Evolutionary conservation across 2,329 filamentous ascomycete species (phyloP).

Genomic region (Venturia aucupariae): DNA sequence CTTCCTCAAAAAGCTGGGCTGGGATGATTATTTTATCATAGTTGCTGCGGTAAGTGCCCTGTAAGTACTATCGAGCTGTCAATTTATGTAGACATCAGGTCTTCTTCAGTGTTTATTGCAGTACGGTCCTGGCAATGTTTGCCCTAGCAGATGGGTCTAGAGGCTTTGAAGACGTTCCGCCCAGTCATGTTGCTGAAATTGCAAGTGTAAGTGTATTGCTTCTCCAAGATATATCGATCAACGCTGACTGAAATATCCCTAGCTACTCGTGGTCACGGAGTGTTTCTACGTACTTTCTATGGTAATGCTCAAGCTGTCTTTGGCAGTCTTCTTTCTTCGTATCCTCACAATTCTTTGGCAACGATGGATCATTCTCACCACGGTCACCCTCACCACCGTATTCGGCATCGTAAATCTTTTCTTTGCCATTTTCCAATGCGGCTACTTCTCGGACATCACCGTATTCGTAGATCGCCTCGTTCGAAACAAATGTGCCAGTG

Average conservation of each 20-base stretch:
- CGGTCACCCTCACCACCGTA: slow-evolving; percentile 23
- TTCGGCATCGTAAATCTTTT: slow-evolving; percentile 25
- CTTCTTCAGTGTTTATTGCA: slow-evolving; percentile 21
- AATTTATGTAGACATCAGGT: slow-evolving; percentile 18
- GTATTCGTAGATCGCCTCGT: neutral
- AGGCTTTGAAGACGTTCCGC: neutral
- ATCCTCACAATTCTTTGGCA: slow-evolving; percentile 34
- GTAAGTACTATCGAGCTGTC: neutral
- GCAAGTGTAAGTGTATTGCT: neutral
- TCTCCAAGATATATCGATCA: neutral
- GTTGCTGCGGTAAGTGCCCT: slow-evolving; percentile 27
- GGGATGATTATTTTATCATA: slow-evolving; percentile 35
- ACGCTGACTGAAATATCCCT: neutral
- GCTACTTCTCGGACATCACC: slow-evolving; percentile 17
- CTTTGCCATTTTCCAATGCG: slow-evolving; percentile 25
- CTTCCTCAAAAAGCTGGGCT: slow-evolving; percentile 23
- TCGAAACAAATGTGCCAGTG: slow-evolving; percentile 8
- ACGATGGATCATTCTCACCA: slow-evolving; percentile 20
- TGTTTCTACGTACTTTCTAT: slow-evolving; percentile 31
- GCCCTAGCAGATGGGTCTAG: neutral
- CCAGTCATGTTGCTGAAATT: slow-evolving; percentile 9
- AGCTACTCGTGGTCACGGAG: slow-evolving; percentile 29
- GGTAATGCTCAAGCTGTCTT: slow-evolving; percentile 35
- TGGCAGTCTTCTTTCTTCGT: slow-evolving; percentile 36
- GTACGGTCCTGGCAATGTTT: slow-evolving; percentile 16